Evolutionary conservation across 2,329 filamentous ascomycete genomes (phyloP).

Genomic region (Periconia sp.): DNA sequence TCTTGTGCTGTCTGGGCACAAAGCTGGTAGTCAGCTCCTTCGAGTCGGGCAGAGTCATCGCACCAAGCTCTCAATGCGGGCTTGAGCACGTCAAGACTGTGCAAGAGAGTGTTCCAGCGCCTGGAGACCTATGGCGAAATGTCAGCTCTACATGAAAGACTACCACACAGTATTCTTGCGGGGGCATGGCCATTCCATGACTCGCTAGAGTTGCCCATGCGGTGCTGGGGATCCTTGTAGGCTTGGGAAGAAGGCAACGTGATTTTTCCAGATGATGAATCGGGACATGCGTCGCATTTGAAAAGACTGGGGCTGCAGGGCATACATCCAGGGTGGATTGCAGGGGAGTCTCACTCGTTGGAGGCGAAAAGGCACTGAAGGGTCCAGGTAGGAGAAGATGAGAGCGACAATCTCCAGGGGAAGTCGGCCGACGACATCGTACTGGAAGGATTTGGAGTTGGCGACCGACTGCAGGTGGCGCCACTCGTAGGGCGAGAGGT

Average conservation of each 20-base stretch:
- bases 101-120: slow-evolving; percentile 38
- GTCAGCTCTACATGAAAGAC: slow-evolving; percentile 8
- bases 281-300: not conserved
- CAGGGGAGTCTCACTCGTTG: slow-evolving; percentile 28
- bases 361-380: slow-evolving; percentile 32
- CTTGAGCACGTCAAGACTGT: slow-evolving; percentile 29
- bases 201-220: too few relatives aligned
- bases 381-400: slow-evolving; percentile 43
- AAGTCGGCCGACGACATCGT: slow-evolving; percentile 43
- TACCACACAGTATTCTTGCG: not conserved
- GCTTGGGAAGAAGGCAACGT: too few relatives aligned
- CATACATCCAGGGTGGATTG: not conserved
- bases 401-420: slow-evolving; percentile 46
- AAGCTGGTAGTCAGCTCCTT: slow-evolving; percentile 18
- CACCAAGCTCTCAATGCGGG: slow-evolving; percentile 29
- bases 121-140: slow-evolving; percentile 33
- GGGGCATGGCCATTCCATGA: too few relatives aligned
- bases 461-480: slow-evolving; percentile 25
- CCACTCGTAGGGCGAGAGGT: slow-evolving; percentile 41
- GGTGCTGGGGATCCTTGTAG: too few relatives aligned
- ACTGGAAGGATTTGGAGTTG: slow-evolving; percentile 28
- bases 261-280: too few relatives aligned
- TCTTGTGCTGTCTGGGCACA: slow-evolving; percentile 26
- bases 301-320: too few relatives aligned
- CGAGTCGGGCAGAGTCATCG: slow-evolving; percentile 16